Base-by-base conservation (phyloP, 768 basidiomycete species). In the Lactarius sanguifluus region DNA sequence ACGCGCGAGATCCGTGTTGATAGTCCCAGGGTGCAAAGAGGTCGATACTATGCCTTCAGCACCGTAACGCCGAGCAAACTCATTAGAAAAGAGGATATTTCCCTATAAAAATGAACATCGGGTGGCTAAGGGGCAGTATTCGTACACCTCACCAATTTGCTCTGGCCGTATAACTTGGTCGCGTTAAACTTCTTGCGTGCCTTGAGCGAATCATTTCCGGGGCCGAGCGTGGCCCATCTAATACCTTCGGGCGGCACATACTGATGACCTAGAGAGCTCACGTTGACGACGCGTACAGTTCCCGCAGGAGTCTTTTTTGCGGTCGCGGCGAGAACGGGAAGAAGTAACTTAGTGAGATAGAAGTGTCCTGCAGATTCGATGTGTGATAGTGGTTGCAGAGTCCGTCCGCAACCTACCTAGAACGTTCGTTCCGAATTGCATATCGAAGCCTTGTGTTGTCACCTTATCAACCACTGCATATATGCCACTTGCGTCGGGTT, bases 11-110 rank as follows among this genome's bases (percentile, higher is more conserved):
- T 70, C 69, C 28, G 69, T 68, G 13, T 69, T 13, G 57, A 70
- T 61, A n/a, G 15, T 8, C 32, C 68, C 68, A n/a, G 68, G 82
- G 62, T 83, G 78, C 32, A 83, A 57, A 2, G 81, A 73, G 1
- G 75, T 75, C 1, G 82, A 81, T 1, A 82, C 70, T 50, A 84
- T 79, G 10, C 81, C 83, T 64, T 81, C 73, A 23, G 76, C 76
- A 2, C 73, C 78, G 70, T 82, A 83, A 60, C 81, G 72, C 40
- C 79, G 72, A 5, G 74, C 70, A 20, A 85, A 65, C 70, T 83
- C 84, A 41, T 74, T 76, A 12, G 81, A 68, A 65, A 84, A 76
- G 0, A 82, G 71, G 23, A 82, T 73, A 40, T 81, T 83, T 0
- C 78, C 83, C 83, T 84, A 47, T 18, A 18, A 15, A 25, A 52